Conservation (phyloP, 805 yeast species). For the Spathaspora girioi region DNA sequence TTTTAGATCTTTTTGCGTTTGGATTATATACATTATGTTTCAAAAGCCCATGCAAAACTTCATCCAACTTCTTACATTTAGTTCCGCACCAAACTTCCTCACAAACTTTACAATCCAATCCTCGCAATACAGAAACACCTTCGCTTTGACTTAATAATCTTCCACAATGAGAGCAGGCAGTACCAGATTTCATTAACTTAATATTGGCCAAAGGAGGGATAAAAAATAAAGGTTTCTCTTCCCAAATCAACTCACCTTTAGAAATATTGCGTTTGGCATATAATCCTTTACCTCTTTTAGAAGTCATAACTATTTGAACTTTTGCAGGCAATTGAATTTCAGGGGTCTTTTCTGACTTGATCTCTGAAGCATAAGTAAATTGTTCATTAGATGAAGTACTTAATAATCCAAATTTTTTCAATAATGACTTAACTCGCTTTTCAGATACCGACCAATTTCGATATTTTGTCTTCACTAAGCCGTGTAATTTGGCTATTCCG, state of each 20-base stretch:
- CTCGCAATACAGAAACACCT: constrained; percentile 33
- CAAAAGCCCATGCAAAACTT: constrained; percentile 47
- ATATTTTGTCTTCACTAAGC: constrained; percentile 46
- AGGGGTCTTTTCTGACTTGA: constrained; percentile 50
- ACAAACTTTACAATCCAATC: constrained; percentile 66
- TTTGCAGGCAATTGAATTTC: constrained; percentile 34
- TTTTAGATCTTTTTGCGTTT: constrained; percentile 23
- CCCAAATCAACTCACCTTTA: constrained; percentile 56
- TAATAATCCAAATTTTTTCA: constrained; percentile 56
- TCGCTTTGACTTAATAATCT: constrained; percentile 36
- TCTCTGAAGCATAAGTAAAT: constrained; percentile 51
- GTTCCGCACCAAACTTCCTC: constrained; percentile 68
- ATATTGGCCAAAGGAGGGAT: constrained; percentile 68
- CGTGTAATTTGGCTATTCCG: constrained; percentile 52
- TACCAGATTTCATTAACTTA: constrained; percentile 53
- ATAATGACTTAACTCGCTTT: constrained; percentile 48
- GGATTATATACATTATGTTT: constrained; percentile 48
- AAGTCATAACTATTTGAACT: constrained; percentile 47
- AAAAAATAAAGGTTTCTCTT: constrained; percentile 55
- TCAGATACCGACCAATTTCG: constrained; percentile 64
- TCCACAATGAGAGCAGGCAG: constrained; percentile 75
- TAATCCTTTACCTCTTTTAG: constrained; percentile 58
- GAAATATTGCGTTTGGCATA: constrained; percentile 46
- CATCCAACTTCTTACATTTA: constrained; percentile 53
- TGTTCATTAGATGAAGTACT: constrained; percentile 27